Evolutionary conservation across 2,329 filamentous ascomycete species (phyloP).

Genomic region (Fusarium zealandicum): DNA sequence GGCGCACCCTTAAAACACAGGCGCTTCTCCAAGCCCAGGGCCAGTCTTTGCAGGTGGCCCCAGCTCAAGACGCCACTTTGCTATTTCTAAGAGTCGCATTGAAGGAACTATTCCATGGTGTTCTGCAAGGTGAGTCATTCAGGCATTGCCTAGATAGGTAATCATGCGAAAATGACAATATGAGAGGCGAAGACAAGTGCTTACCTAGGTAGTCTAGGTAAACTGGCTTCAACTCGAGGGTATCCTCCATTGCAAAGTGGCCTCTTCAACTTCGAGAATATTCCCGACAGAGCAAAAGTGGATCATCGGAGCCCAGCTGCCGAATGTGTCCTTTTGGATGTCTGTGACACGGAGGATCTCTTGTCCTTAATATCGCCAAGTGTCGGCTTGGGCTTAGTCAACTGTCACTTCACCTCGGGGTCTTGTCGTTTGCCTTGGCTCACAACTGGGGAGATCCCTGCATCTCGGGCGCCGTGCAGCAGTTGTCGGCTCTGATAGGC

Average conservation of each 20-base stretch:
- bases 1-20: conserved; percentile 19
- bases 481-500: conserved; percentile 11
- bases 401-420: neutral
- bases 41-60: conserved; percentile 11
- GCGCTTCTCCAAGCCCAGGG: conserved; percentile 11
- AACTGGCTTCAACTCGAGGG: neutral
- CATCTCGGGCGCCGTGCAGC: neutral
- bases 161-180: neutral
- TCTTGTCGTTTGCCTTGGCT: neutral
- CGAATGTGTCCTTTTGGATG: conserved; percentile 33
- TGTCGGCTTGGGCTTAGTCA: neutral
- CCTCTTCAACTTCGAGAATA: conserved; percentile 41
- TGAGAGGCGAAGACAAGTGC: neutral
- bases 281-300: conserved; percentile 32
- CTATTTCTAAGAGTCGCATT: conserved; percentile 12
- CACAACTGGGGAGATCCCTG: neutral
- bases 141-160: neutral
- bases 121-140: conserved; percentile 31
- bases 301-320: conserved; percentile 33
- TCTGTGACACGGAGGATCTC: conserved; percentile 18
- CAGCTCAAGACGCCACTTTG: conserved; percentile 18
- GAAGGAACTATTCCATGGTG: conserved; percentile 15
- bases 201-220: neutral
- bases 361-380: conserved; percentile 29
- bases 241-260: conserved; percentile 24